phyloP scores from a whole-genome alignment of 495 filamentous ascomycete genomes.

The Penicillium diatomitis region DNA sequence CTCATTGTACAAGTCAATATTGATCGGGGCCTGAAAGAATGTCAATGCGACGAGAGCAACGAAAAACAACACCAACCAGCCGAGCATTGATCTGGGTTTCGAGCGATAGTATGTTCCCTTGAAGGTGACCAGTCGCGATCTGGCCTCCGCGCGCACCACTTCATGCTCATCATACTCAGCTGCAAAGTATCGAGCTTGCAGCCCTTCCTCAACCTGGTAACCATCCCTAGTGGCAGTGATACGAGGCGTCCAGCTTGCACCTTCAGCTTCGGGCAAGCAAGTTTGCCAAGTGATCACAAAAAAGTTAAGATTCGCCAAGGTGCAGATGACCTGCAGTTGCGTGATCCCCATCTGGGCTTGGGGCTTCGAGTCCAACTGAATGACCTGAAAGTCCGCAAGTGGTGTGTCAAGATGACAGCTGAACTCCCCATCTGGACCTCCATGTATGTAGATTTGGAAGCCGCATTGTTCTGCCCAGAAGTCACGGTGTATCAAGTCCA shows the following conservation, averaged over 20 bases:
- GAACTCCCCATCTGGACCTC: constrained; percentile 26
- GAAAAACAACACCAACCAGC: neutral
- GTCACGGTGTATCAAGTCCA: constrained; percentile 21
- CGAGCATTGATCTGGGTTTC: neutral
- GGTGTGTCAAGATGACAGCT: constrained; percentile 9
- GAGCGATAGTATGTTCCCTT: neutral
- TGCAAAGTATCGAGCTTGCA: neutral
- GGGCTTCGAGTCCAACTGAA: constrained; percentile 9
- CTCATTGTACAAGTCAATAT: too few relatives aligned
- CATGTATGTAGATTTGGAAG: constrained; percentile 21
- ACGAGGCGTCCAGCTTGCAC: constrained; percentile 20
- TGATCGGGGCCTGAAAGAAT: too few relatives aligned
- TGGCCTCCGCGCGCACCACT: neutral
- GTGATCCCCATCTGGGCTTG: constrained; percentile 10
- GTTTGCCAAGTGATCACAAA: constrained; percentile 25
- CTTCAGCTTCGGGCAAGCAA: constrained; percentile 2
- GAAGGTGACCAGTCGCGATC: neutral
- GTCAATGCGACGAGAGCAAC: neutral
- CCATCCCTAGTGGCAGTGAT: constrained; percentile 4
- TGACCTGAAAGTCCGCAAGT: constrained; percentile 5
- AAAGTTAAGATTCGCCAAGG: constrained; percentile 14
- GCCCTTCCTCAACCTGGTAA: neutral
- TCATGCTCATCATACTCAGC: neutral
- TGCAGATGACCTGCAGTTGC: constrained; percentile 18
- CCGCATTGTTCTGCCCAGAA: constrained; percentile 29